Conservation (phyloP, 2,329 filamentous ascomycete genomes). For the Fusarium sp. region DNA sequence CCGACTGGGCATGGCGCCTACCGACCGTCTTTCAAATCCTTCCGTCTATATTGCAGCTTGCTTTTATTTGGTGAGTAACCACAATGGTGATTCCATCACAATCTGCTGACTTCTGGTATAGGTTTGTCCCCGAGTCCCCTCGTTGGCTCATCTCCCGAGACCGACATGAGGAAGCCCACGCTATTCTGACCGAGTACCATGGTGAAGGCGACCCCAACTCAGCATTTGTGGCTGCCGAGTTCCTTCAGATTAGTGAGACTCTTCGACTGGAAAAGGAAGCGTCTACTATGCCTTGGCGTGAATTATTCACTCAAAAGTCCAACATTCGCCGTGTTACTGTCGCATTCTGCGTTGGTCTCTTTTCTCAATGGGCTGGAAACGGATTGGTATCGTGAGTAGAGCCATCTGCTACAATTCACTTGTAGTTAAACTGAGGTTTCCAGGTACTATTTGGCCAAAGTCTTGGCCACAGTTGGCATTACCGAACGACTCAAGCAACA, state of each 20-base stretch:
- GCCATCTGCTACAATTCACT: no score
- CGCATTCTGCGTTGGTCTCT: conserved; percentile 23
- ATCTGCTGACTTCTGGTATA: neutral
- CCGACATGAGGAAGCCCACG: conserved; percentile 27
- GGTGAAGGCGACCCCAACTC: conserved; percentile 22
- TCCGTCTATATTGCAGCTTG: conserved; percentile 35
- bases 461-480: conserved; percentile 26
- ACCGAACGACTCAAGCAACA: conserved; percentile 49
- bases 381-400: conserved; percentile 5
- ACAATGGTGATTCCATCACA: neutral
- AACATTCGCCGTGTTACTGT: conserved; percentile 46
- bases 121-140: conserved; percentile 31
- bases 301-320: conserved; percentile 38
- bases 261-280: conserved; percentile 31
- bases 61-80: conserved; percentile 8
- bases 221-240: conserved; percentile 25
- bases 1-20: conserved; percentile 58
- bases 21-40: conserved; percentile 57
- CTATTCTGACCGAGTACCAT: conserved; percentile 30
- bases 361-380: conserved; percentile 30
- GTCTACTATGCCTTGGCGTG: conserved; percentile 19
- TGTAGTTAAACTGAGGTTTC: no score
- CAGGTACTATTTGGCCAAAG: conserved; percentile 20
- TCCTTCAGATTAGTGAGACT: conserved; percentile 28
- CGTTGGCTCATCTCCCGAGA: conserved; percentile 39